Evolutionary conservation across 164 flowering plant species (phyloP), one percentile per base, ranked within the genome.

Genomic region (Berberis thunbergii): DNA sequence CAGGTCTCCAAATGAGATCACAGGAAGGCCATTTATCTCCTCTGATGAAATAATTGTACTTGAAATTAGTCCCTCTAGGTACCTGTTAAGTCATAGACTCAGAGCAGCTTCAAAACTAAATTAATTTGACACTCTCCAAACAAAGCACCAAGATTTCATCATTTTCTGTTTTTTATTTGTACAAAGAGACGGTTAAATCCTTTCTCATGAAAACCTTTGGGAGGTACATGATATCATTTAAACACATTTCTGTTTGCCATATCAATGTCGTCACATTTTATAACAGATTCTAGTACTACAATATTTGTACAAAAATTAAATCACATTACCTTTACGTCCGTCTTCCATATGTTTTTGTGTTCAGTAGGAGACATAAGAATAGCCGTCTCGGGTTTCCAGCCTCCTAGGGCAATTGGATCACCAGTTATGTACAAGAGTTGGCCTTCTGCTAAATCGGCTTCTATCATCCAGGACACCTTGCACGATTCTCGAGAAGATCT

Each of bases 381-480:
- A 61, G 88, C 90, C 79, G 77, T 73, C 45, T 76, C 81, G 10
- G 88, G 85, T 6, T 83, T 72, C 87, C 90, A 87, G 67, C 76
- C 63, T 49, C 94, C 94, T 63, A 87, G 69, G 44, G 65, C 75
- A 65, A 41, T 41, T 49, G 74, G 74, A 72, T 86, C 91, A 60
- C 86, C 91, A 61, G 85, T 80, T 62, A 86, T 41, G 46, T 81
- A 83, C 60, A 86, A 73, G 69, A 70, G 73, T 58, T 85, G 76
- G 61, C 79, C 89, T 65, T 80, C 81, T 57, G 57, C 75, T 75
- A 84, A 54, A 77, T 85, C 85, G 53, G 89, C 86, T 76, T 83
- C 85, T 59, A 84, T 48, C 42, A 70, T 76, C 89, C 87, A 85
- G 62, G 78, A 71, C 26, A 84, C 72, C 71, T 77, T 74, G 74